Evolutionary conservation across 2,329 filamentous ascomycete genomes (phyloP), one percentile per base, ranked within the genome.

Genomic region (Fragosphaeria purpurea): DNA sequence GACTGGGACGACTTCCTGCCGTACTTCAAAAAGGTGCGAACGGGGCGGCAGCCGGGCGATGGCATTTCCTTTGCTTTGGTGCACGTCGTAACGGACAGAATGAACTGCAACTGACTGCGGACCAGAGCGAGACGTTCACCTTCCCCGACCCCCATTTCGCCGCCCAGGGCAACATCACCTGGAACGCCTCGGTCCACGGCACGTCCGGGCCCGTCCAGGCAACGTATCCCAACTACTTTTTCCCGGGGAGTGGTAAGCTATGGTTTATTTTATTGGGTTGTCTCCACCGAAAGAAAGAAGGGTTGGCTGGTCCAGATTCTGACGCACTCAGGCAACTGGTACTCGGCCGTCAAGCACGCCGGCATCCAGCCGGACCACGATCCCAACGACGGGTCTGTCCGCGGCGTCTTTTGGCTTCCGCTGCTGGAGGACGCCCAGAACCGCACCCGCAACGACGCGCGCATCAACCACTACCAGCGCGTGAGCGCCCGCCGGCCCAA

Each of bases 1-100:
- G 67, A 70, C 1, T 83, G 77, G 76, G 63, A 75, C 39, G 51
- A 50, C 1, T 32, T 60, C 2, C 44, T 58, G 12, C 48, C 51
- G 3, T 61, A 60, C 46, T 59, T 58, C 22, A 42, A 50, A 30
- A 60, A 59, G 55, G 55, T 53, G 22, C 22, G 45, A 45, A 22
- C 22, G 22, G 39, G 39, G 39, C 11, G 39, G 9, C 11, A 13
- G 13, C 39, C 12, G 6, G 39, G n/a, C 10, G n/a, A 41, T 43
- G 41, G 9, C 13, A 3, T n/a, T 13, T 9, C 2, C 7, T 9
- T 22, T 22, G 3, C 22, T 22, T 22, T 22, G 22, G 22, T 22
- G 3, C 22, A 22, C 22, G 22, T 22, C 22, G 22, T 3, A 22
- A 22, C 3, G 22, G 22, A 22, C 22, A 22, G 22, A 22, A 22